Conservation (phyloP, 2,329 filamentous ascomycete genomes). For the Aspergillus viridinutans region DNA sequence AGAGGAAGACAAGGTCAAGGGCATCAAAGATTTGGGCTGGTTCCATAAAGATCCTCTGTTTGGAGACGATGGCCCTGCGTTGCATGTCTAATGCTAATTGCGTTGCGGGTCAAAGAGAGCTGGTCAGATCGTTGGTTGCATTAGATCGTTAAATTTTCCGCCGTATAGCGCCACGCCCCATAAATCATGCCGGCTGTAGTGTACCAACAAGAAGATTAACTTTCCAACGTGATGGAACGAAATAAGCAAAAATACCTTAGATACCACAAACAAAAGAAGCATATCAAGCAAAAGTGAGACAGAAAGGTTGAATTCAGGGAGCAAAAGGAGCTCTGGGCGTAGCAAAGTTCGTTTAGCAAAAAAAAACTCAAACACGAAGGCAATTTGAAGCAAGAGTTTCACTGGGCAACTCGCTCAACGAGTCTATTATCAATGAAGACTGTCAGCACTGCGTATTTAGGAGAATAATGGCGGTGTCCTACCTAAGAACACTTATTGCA, state of each 20-base stretch:
- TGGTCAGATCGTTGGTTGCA: background rate
- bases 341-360: background rate
- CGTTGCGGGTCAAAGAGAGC: background rate
- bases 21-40: conserved; percentile 52
- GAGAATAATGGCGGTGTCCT: conserved; percentile 10
- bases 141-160: background rate
- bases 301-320: background rate
- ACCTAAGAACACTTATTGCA: conserved; percentile 75
- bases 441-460: conserved; percentile 22
- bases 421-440: conserved; percentile 24
- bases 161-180: background rate
- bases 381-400: conserved; percentile 1
- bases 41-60: conserved; percentile 59
- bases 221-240: background rate
- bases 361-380: background rate
- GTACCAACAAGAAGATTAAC: background rate
- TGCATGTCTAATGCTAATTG: conserved; percentile 31
- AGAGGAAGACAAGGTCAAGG: conserved; percentile 51
- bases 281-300: background rate
- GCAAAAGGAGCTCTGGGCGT: background rate
- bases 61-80: conserved; percentile 51
- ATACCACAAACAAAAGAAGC: background rate
- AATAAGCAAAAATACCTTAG: background rate
- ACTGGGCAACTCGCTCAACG: conserved; percentile 33
- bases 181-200: background rate